Base-by-base conservation (phyloP, 2,329 filamentous ascomycete species). In the Xylaria hypoxylon region DNA sequence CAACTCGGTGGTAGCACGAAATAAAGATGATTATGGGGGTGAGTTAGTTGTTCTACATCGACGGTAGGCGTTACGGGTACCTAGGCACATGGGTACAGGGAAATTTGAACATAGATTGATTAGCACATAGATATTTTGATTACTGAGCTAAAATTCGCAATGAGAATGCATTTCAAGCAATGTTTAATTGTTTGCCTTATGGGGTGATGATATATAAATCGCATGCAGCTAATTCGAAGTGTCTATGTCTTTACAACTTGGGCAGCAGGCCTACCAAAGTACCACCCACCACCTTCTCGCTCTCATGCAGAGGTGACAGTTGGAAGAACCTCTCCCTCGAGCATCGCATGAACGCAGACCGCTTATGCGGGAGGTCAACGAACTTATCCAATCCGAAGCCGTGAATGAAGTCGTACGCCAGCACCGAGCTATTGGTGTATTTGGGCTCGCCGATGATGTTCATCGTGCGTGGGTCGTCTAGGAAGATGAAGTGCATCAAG, bases 391-490 rank as follows among this genome's bases (percentile, higher is more conserved):
- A 82, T 6, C 88, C 87, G 72, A 93, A 90, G 1, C 91, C 91
- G 72, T 92, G 89, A 57, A 90, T 87, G 60, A 92, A 86, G 72
- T 94, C 91, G 77, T 94, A 94, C 68, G 89, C 87, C 64, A 94
- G 81, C 15, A 94, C 89, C 0, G 88, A 90, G 31, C 83, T 85
- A 73, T 91, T 91, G 4, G 88, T 91, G 65, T 86, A 88, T 76
- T 91, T 90, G 38, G 92, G 92, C 80, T 95, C 92, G 67, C 90
- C 90, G 7, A 89, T 85, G 8, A 88, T 84, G 67, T 80, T 79
- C 75, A 77, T 80, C 2, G 87, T 89, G 61, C 87, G 84, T 62
- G 85, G 82, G 70, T 89, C 87, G 71, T 89, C 87, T 38, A 89
- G 81, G 77, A 86, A 89, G 50, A 88, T 78, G 73, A 87, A 89